Percentiles rank a stretch among this genome's conserved stretches.
Evolutionary conservation across 2,329 filamentous ascomycete species (phyloP).

Genomic region (Rachicladosporium sp.): DNA sequence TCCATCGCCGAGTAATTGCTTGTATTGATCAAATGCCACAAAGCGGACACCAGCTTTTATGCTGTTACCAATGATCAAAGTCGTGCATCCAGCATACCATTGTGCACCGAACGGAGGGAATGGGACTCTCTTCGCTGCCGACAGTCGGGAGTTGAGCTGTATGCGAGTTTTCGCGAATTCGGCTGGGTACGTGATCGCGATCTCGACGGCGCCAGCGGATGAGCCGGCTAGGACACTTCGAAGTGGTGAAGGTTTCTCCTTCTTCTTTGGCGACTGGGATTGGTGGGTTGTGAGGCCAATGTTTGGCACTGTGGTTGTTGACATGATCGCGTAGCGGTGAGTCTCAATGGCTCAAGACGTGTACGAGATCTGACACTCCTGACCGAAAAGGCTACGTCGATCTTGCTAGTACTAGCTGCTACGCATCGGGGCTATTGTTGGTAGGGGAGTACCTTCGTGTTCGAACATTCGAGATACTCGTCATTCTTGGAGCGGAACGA

Average conservation of each 20-base stretch:
- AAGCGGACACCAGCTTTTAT: conserved; percentile 94
- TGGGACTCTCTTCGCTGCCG: conserved; percentile 73
- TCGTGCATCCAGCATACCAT: conserved; percentile 98
- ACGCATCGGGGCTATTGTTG: too few species aligned
- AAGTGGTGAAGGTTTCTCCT: conserved; percentile 57
- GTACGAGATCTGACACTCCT: too few species aligned
- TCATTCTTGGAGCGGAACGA: too few species aligned
- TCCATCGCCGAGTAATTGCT: conserved; percentile 64
- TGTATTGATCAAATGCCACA: conserved; percentile 93
- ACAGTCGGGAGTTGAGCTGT: conserved; percentile 77
- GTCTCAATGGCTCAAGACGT: too few species aligned
- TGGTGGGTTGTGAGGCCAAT: conserved; percentile 7
- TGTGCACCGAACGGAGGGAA: conserved; percentile 88
- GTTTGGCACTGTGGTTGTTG: conserved; percentile 14
- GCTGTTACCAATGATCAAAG: conserved; percentile 90
- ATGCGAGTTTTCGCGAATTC: conserved; percentile 95
- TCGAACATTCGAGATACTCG: too few species aligned
- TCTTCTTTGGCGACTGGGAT: conserved; percentile 10
- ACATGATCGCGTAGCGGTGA: background rate
- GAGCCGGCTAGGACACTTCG: conserved; percentile 87
- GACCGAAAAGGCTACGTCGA: too few species aligned
- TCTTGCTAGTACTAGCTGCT: too few species aligned
- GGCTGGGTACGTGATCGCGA: conserved; percentile 87
- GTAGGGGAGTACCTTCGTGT: too few species aligned
- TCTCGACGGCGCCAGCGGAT: conserved; percentile 89